These are phyloP conservation scores for Metroxylon sagu DNA, from an alignment of 176 grass and related monocot genomes.

Conservation along the genomic window DNA sequence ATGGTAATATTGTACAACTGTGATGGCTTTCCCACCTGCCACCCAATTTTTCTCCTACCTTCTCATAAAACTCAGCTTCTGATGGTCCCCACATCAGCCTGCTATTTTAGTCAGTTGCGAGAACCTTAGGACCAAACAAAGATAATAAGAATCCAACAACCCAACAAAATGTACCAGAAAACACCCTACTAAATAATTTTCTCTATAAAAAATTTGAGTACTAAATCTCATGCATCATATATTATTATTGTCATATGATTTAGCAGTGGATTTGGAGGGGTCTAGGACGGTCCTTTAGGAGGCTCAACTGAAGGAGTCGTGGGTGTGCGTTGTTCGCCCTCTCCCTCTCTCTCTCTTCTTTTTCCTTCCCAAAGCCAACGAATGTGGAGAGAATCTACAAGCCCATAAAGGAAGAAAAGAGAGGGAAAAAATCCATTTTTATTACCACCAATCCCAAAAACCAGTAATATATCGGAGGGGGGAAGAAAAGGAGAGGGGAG, in stretches of 20 bases:
- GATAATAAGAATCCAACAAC: background rate
- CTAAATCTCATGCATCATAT: too few species aligned
- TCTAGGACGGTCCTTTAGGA: background rate
- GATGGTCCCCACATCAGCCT: too few species aligned
- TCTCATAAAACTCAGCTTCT: too few species aligned
- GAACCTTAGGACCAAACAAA: constrained; percentile 1
- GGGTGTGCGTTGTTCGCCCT: background rate
- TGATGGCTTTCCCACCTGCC: too few species aligned
- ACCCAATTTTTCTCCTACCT: too few species aligned
- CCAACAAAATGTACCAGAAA: too few species aligned
- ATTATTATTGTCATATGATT: too few species aligned
- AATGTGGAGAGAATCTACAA: constrained; percentile 15
- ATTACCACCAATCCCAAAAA: background rate
- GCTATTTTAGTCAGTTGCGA: background rate
- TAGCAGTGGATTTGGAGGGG: background rate
- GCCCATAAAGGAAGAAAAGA: constrained; percentile 21
- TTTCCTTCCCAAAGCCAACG: background rate
- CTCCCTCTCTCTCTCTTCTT: background rate
- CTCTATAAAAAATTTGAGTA: too few species aligned
- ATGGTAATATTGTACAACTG: background rate
- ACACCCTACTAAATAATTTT: too few species aligned
- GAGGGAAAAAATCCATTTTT: constrained; percentile 27
- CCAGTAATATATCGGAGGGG: too few species aligned
- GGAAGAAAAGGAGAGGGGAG: background rate
- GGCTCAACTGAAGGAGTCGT: background rate